phyloP scores from a whole-genome alignment of 2,329 filamentous ascomycete species.

The Camillea tinctor region DNA sequence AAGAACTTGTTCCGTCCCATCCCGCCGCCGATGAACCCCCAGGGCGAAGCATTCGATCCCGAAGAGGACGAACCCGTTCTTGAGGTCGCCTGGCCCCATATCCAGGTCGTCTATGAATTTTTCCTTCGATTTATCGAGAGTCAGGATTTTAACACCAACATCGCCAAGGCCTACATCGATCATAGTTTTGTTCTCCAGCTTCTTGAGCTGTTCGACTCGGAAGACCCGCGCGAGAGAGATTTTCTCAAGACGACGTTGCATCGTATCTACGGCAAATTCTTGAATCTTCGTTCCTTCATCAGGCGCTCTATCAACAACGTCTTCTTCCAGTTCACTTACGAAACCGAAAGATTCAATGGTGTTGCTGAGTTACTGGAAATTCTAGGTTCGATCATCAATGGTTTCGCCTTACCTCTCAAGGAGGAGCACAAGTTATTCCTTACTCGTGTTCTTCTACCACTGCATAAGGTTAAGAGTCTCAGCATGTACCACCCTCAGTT shows the following conservation, averaged over 20 bases:
- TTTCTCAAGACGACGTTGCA: constrained; percentile 98
- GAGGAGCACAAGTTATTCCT: constrained; percentile 99
- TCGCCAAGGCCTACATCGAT: constrained; percentile 97
- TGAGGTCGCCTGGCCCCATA: constrained; percentile 98
- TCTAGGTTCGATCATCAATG: constrained; percentile 97
- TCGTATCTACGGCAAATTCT: constrained; percentile 97
- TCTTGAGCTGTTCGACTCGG: constrained; percentile 96
- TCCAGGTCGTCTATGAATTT: constrained; percentile 99
- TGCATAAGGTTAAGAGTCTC: constrained; percentile 97
- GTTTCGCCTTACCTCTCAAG: constrained; percentile 92
- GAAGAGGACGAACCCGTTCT: constrained; percentile 98
- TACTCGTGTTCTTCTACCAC: constrained; percentile 84
- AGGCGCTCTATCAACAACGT: constrained; percentile 99
- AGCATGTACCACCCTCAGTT: constrained; percentile 99
- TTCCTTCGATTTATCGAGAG: constrained; percentile 98
- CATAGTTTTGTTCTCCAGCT: constrained; percentile 96
- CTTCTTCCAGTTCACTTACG: constrained; percentile 99
- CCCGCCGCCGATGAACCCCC: constrained; percentile 93
- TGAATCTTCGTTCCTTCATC: constrained; percentile 96
- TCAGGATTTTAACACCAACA: constrained; percentile 99
- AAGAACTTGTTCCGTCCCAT: constrained; percentile 98
- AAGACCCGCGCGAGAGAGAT: constrained; percentile 93
- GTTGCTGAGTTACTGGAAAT: constrained; percentile 97
- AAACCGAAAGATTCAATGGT: constrained; percentile 97
- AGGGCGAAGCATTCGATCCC: constrained; percentile 96